Conservation (phyloP, 495 filamentous ascomycete species). For the Xylaria castorea region DNA sequence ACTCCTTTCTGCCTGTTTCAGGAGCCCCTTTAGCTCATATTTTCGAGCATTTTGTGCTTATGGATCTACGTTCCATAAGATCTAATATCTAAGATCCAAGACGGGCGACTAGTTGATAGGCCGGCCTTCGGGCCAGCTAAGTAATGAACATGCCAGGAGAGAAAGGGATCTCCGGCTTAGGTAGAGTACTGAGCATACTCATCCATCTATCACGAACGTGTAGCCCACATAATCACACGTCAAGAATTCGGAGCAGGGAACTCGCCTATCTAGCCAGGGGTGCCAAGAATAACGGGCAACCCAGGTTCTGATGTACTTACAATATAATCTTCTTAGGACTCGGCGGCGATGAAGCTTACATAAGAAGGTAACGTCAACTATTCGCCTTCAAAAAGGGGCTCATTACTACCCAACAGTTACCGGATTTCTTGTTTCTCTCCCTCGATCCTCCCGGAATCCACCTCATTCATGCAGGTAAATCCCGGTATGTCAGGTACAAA, state of each 20-base stretch:
- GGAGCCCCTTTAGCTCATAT: neutral
- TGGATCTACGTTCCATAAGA: neutral
- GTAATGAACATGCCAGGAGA: neutral
- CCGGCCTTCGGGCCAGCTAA: neutral
- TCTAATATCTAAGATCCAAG: neutral
- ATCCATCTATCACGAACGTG: neutral
- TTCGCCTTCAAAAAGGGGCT: neutral
- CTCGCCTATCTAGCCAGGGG: neutral
- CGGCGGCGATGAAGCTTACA: neutral
- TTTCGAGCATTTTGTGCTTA: neutral
- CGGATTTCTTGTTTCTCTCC: constrained; percentile 17
- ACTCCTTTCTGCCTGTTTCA: neutral
- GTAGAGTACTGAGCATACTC: neutral
- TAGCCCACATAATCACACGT: neutral
- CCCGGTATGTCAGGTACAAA: constrained; percentile 15
- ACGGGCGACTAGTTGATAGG: neutral
- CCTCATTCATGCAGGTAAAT: constrained; percentile 7
- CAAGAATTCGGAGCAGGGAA: neutral
- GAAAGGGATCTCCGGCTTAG: neutral
- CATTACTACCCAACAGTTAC: neutral
- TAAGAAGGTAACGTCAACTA: neutral
- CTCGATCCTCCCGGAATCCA: neutral
- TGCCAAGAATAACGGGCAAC: neutral
- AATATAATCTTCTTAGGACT: neutral
- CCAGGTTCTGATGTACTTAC: neutral